These are phyloP conservation scores for Penicillium crustosum DNA, from an alignment of 2,329 filamentous ascomycete species.

Conservation along the genomic window DNA sequence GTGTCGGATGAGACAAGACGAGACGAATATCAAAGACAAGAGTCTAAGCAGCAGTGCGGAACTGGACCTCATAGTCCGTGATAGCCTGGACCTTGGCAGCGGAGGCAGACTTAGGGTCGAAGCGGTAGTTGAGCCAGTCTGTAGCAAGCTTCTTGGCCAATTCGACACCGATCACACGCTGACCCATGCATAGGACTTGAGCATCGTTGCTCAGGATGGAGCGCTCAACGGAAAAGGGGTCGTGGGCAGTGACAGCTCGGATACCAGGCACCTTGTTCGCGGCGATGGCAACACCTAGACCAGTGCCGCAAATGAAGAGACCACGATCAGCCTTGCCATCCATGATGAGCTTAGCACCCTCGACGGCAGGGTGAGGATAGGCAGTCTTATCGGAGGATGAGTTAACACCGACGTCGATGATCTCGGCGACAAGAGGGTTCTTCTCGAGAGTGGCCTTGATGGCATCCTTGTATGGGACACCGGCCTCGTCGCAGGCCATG, in stretches of 20 bases:
- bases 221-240: conserved; percentile 79
- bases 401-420: conserved; percentile 74
- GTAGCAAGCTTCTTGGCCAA: conserved; percentile 72
- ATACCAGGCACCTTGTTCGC: conserved; percentile 86
- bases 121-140: conserved; percentile 83
- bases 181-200: conserved; percentile 82
- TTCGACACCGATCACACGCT: conserved; percentile 79
- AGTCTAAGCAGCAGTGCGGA: conserved; percentile 23
- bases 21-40: not conserved
- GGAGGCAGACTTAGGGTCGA: conserved; percentile 66
- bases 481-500: conserved; percentile 69
- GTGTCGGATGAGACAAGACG: not conserved
- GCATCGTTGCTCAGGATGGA: conserved; percentile 81
- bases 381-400: conserved; percentile 70
- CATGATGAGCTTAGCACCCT: conserved; percentile 60
- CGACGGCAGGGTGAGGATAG: conserved; percentile 76
- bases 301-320: conserved; percentile 77
- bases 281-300: conserved; percentile 81
- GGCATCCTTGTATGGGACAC: conserved; percentile 73
- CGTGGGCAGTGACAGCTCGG: conserved; percentile 84
- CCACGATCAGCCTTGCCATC: conserved; percentile 67
- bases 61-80: conserved; percentile 44
- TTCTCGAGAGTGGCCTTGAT: conserved; percentile 71
- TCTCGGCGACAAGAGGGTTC: conserved; percentile 63
- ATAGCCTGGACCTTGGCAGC: conserved; percentile 59